Evolutionary conservation across 2,329 filamentous ascomycete genomes (phyloP).

Genomic region (Aureobasidium leucospermi): DNA sequence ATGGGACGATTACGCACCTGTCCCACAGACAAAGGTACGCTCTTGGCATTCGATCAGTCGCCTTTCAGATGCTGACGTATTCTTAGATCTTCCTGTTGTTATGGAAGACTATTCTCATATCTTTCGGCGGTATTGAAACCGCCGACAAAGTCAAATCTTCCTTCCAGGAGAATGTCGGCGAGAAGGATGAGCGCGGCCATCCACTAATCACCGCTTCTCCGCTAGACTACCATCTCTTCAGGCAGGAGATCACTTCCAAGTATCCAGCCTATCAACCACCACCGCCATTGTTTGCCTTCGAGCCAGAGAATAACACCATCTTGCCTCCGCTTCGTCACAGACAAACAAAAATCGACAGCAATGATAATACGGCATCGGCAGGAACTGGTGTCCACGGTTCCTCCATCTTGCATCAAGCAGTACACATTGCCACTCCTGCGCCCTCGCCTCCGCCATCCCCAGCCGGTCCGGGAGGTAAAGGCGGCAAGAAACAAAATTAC

Average conservation of each 20-base stretch:
- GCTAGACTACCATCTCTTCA: slow-evolving; percentile 90
- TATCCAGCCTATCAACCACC: slow-evolving; percentile 95
- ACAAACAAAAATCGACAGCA: slow-evolving; percentile 30
- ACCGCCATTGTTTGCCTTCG: slow-evolving; percentile 71
- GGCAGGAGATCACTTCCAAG: slow-evolving; percentile 94
- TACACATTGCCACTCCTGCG: slow-evolving; percentile 96
- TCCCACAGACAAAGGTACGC: slow-evolving; percentile 40
- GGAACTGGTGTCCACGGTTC: slow-evolving; percentile 40
- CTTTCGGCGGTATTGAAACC: slow-evolving; percentile 72
- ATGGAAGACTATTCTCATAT: slow-evolving; percentile 84
- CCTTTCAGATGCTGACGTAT: slow-evolving; percentile 19
- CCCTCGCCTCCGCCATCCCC: slow-evolving; percentile 94
- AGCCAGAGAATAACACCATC: slow-evolving; percentile 84
- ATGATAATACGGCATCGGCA: slow-evolving; percentile 41
- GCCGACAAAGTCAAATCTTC: slow-evolving; percentile 67
- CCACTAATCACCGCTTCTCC: slow-evolving; percentile 88
- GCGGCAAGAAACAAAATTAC: slow-evolving; percentile 97
- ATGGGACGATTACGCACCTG: slow-evolving; percentile 53
- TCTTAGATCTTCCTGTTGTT: slow-evolving; percentile 66
- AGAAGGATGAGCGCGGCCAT: slow-evolving; percentile 54
- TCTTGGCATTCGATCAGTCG: background rate
- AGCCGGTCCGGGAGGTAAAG: slow-evolving; percentile 73
- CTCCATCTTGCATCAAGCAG: slow-evolving; percentile 89
- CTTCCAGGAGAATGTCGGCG: slow-evolving; percentile 47
- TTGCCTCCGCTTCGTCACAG: slow-evolving; percentile 78